phyloP scores from a whole-genome alignment of 352 stramenopile species.

The Globisporangium orthogonon region DNA sequence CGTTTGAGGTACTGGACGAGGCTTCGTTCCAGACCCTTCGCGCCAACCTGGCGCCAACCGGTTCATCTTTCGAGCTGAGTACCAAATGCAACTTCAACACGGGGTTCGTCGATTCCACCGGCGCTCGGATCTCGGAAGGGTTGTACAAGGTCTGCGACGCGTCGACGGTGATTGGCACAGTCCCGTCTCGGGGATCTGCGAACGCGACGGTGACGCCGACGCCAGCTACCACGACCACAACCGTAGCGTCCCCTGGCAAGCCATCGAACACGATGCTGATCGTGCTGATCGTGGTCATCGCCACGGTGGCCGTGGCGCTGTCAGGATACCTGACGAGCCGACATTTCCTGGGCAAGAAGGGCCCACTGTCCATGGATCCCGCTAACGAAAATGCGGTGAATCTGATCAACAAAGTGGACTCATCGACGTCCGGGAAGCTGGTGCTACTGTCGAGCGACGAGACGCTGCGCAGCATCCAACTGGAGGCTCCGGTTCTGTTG shows the following conservation, averaged over 20 bases:
- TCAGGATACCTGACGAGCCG: slow-evolving; percentile 31
- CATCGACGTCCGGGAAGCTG: slow-evolving; percentile 25
- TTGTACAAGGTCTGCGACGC: slow-evolving; percentile 16
- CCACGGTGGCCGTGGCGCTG: slow-evolving; percentile 28
- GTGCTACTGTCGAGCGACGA: slow-evolving; percentile 72
- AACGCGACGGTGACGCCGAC: not conserved
- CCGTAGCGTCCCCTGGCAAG: not conserved
- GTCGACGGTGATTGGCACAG: slow-evolving; percentile 3
- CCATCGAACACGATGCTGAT: slow-evolving; percentile 32
- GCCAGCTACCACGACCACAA: not conserved
- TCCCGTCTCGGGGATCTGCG: not conserved
- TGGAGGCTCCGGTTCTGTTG: slow-evolving; percentile 46
- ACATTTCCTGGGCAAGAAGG: slow-evolving; percentile 20
- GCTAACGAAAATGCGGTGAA: slow-evolving; percentile 28
- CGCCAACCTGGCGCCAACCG: slow-evolving; percentile 5
- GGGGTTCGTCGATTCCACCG: slow-evolving; percentile 1
- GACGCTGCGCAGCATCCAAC: slow-evolving; percentile 36
- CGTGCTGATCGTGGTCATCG: slow-evolving; percentile 40
- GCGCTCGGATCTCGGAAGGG: slow-evolving; percentile 5
- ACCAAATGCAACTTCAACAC: slow-evolving; percentile 12
- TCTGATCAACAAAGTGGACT: slow-evolving; percentile 41
- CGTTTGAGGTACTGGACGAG: slow-evolving; percentile 13
- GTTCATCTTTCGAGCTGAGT: slow-evolving; percentile 9
- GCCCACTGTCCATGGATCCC: not conserved
- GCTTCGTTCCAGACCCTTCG: slow-evolving; percentile 4